Conservation (phyloP, 2,329 filamentous ascomycete genomes). For the Ilyonectria sp. region DNA sequence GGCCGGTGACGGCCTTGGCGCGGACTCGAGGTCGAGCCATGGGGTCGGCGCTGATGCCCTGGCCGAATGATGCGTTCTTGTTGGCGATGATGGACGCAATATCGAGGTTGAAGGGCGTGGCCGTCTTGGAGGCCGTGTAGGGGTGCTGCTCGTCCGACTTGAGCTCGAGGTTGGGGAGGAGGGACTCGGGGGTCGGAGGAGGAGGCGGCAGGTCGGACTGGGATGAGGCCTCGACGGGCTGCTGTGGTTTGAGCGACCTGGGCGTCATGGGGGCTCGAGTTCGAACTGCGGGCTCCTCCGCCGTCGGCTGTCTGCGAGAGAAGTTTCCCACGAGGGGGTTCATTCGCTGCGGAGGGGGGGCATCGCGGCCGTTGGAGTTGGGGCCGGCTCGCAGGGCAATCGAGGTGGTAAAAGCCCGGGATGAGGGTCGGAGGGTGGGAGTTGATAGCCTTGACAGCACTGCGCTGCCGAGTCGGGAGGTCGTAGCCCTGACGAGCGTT, state of each 20-base stretch:
- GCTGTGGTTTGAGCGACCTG: slow-evolving; percentile 4
- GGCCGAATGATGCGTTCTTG: slow-evolving; percentile 45
- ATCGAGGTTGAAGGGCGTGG: slow-evolving; percentile 48
- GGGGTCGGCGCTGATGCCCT: slow-evolving; percentile 39
- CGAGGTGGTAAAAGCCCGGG: slow-evolving; percentile 53
- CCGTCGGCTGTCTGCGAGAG: slow-evolving; percentile 31
- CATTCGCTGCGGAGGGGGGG: slow-evolving; percentile 31
- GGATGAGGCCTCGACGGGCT: background rate
- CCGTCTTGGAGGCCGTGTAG: slow-evolving; percentile 47
- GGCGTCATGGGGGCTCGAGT: slow-evolving; percentile 26
- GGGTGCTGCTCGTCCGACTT: slow-evolving; percentile 33
- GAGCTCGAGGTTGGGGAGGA: slow-evolving; percentile 14
- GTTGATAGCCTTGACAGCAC: slow-evolving; percentile 51
- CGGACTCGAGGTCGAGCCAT: slow-evolving; percentile 49
- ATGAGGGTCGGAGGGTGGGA: slow-evolving; percentile 34
- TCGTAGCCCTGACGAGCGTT: slow-evolving; percentile 45
- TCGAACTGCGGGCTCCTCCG: slow-evolving; percentile 7
- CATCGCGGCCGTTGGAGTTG: slow-evolving; percentile 13
- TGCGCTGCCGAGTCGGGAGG: slow-evolving; percentile 48
- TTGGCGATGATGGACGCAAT: slow-evolving; percentile 55
- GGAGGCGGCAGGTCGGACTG: slow-evolving; percentile 21
- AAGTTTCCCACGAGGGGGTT: slow-evolving; percentile 53
- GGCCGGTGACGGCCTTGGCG: slow-evolving; percentile 54
- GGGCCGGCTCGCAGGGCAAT: slow-evolving; percentile 45
- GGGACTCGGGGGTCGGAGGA: slow-evolving; percentile 16